These are phyloP conservation scores for Lophiotrema nucula DNA, from an alignment of 495 filamentous ascomycete species.

Conservation along the genomic window DNA sequence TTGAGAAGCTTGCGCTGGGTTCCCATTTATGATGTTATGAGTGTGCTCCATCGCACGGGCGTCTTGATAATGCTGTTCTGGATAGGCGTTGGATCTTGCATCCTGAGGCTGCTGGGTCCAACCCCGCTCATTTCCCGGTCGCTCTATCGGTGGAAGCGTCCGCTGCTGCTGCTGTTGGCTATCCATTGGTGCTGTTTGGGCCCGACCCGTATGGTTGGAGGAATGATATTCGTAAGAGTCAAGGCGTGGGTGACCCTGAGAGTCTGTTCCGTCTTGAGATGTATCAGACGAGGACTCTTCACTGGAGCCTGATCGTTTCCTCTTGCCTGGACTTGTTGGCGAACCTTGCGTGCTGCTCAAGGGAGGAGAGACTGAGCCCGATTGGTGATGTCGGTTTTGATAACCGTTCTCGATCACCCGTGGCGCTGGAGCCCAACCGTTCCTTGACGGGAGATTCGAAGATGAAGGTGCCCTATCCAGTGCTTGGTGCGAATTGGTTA, in stretches of 20 bases:
- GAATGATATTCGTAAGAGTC: slow-evolving; percentile 20
- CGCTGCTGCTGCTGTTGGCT: slow-evolving; percentile 9
- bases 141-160: slow-evolving; percentile 16
- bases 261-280: slow-evolving; percentile 3
- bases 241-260: slow-evolving; percentile 10
- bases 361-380: slow-evolving; percentile 7
- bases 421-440: slow-evolving; percentile 14
- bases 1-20: background rate
- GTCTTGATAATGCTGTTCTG: slow-evolving; percentile 20
- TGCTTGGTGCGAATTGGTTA: slow-evolving; percentile 4
- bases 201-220: slow-evolving; percentile 5
- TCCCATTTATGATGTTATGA: background rate
- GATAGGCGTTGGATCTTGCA: background rate
- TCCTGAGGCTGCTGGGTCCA: slow-evolving; percentile 12
- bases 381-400: slow-evolving; percentile 13
- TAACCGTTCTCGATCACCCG: slow-evolving; percentile 2
- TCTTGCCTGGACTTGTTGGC: slow-evolving; percentile 15
- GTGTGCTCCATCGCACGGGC: slow-evolving; percentile 12
- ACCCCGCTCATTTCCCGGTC: slow-evolving; percentile 14
- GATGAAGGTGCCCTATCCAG: slow-evolving; percentile 13
- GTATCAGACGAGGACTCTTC: slow-evolving; percentile 17
- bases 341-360: background rate
- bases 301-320: slow-evolving; percentile 27
- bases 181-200: slow-evolving; percentile 8
- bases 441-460: slow-evolving; percentile 9